Percentiles rank a stretch among this genome's conserved stretches.
Evolutionary conservation across 768 basidiomycete species (phyloP).

Genomic region (Termitomyces eurrhizus): DNA sequence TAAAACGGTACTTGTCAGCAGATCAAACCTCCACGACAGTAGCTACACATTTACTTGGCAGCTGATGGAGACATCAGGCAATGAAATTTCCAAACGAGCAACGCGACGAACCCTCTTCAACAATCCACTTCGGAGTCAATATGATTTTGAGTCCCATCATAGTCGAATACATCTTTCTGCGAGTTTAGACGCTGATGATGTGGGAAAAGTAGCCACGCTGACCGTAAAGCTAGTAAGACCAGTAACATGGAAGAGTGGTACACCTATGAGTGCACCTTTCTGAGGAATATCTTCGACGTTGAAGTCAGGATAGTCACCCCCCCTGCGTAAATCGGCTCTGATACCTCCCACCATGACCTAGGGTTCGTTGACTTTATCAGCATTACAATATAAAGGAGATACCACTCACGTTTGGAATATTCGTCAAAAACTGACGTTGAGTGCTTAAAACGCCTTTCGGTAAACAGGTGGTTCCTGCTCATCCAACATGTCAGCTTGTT

Average conservation of each 20-base stretch:
- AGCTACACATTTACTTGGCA: constrained; percentile 20
- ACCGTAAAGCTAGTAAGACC: constrained; percentile 50
- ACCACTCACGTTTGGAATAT: constrained; percentile 47
- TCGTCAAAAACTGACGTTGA: constrained; percentile 59
- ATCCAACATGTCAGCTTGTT: constrained; percentile 3
- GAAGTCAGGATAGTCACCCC: constrained; percentile 36
- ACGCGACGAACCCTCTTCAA: constrained; percentile 45
- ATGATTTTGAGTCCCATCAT: constrained; percentile 53
- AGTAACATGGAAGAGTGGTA: constrained; percentile 68
- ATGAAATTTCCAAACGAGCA: neutral
- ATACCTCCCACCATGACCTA: constrained; percentile 43
- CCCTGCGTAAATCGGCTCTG: constrained; percentile 43
- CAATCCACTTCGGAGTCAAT: constrained; percentile 52
- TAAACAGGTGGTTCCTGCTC: constrained; percentile 44
- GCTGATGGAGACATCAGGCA: constrained; percentile 17
- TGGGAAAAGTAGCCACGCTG: constrained; percentile 14
- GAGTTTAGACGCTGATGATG: neutral
- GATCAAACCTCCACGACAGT: neutral
- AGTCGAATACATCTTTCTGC: constrained; percentile 47
- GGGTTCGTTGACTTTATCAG: neutral
- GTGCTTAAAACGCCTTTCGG: constrained; percentile 68
- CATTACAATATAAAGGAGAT: neutral
- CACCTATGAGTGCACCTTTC: constrained; percentile 49
- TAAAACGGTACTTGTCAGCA: constrained; percentile 13
- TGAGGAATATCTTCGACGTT: constrained; percentile 35